A percentile compares a stretch with the other conserved stretches of the same genome.
These are phyloP conservation scores for Chaetomiaceae sp. DNA, from an alignment of 2,329 filamentous ascomycete genomes.

Conservation along the genomic window DNA sequence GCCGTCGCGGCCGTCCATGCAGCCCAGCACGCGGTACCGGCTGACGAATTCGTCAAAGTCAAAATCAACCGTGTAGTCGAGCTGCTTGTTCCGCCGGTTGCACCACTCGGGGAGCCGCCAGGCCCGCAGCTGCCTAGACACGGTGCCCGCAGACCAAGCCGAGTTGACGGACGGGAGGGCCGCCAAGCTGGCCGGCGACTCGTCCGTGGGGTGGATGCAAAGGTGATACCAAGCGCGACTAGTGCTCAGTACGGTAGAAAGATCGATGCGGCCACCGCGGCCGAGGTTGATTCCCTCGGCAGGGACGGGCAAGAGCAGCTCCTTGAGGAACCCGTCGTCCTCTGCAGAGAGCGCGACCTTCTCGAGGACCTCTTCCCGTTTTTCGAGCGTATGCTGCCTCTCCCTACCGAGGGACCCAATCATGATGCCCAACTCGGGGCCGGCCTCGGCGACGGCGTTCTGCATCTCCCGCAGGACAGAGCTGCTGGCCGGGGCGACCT, in stretches of 20 bases:
- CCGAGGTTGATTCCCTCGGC: constrained; percentile 79
- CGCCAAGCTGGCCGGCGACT: constrained; percentile 70
- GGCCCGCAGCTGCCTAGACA: constrained; percentile 86
- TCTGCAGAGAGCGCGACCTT: constrained; percentile 81
- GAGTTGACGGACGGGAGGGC: constrained; percentile 67
- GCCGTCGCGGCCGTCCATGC: constrained; percentile 83
- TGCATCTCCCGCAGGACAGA: constrained; percentile 86
- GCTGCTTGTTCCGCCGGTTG: constrained; percentile 81
- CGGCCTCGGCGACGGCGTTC: constrained; percentile 70
- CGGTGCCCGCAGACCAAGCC: constrained; percentile 86
- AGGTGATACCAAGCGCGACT: constrained; percentile 96
- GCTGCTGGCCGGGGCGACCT: constrained; percentile 66
- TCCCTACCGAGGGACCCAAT: constrained; percentile 63
- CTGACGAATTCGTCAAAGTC: constrained; percentile 87
- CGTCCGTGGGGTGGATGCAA: constrained; percentile 85
- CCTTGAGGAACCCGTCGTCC: constrained; percentile 74
- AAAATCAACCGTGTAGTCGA: constrained; percentile 96
- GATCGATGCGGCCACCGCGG: constrained; percentile 71
- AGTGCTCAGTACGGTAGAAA: constrained; percentile 67
- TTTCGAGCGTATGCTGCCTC: constrained; percentile 73
- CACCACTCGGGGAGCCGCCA: constrained; percentile 97
- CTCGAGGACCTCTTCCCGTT: constrained; percentile 76
- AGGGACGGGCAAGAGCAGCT: constrained; percentile 72
- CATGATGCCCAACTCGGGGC: constrained; percentile 72
- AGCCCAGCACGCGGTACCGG: constrained; percentile 78